These are phyloP conservation scores for Myotisia sp. DNA, from an alignment of 2,329 filamentous ascomycete genomes.

Conservation along the genomic window DNA sequence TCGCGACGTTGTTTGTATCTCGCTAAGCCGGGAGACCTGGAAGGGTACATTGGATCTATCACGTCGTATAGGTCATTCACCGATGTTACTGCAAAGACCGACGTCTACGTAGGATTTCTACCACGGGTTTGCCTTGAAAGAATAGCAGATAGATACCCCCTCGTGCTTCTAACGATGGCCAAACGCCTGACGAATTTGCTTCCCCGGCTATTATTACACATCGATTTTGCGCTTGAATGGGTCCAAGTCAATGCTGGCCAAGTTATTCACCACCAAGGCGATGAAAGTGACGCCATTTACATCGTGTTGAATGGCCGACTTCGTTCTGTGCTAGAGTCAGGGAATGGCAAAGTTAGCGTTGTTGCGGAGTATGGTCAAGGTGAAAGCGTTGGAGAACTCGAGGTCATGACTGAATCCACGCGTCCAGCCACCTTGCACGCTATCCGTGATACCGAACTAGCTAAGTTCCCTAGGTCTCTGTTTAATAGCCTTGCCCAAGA, in stretches of 20 bases:
- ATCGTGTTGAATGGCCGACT: slow-evolving; percentile 90
- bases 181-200: slow-evolving; percentile 83
- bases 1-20: slow-evolving; percentile 63
- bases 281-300: slow-evolving; percentile 97
- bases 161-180: slow-evolving; percentile 86
- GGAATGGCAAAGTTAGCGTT: slow-evolving; percentile 69
- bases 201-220: slow-evolving; percentile 80
- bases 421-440: slow-evolving; percentile 87
- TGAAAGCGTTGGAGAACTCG: slow-evolving; percentile 91
- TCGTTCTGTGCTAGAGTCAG: slow-evolving; percentile 66
- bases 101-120: slow-evolving; percentile 93
- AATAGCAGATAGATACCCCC: slow-evolving; percentile 83
- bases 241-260: slow-evolving; percentile 91
- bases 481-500: slow-evolving; percentile 97
- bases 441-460: slow-evolving; percentile 89
- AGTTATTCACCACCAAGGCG: slow-evolving; percentile 81
- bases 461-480: slow-evolving; percentile 85
- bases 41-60: slow-evolving; percentile 86
- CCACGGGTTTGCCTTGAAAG: slow-evolving; percentile 73
- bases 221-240: slow-evolving; percentile 97
- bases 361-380: slow-evolving; percentile 91
- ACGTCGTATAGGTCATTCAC: slow-evolving; percentile 94
- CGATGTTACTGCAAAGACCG: slow-evolving; percentile 91
- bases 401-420: slow-evolving; percentile 86
- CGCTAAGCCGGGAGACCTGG: slow-evolving; percentile 86